Base-by-base conservation (phyloP, 805 yeast genomes). In the Kodamaea hsintzibuensis region DNA sequence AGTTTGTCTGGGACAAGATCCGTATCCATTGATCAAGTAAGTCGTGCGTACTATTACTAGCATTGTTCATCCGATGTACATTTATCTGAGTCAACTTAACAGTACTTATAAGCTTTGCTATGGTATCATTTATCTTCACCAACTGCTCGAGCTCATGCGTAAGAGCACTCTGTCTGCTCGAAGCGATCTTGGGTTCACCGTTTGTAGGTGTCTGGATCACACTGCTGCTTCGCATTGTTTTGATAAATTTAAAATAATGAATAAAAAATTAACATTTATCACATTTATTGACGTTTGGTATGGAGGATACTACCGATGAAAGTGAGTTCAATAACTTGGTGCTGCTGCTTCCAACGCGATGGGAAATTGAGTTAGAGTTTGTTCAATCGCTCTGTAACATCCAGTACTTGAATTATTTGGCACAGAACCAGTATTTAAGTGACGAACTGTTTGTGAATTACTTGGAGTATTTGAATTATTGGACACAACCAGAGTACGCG, bases 281-380 rank as follows among this genome's bases (percentile, higher is more conserved):
- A n/a, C n/a, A 17, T 42, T 30, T 30, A 30, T 22, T 22, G 35
- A 30, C 10, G 35, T 30, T 8, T 9, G 35, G 19, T 4, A 40
- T 40, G 44, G 44, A 40, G 22, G 48, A 27, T 27, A 16, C 39
- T 14, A 27, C 39, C 5, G 38, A 35, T 12, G 50, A 47, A 35
- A 35, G 40, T 18, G 43, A 47, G 19, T 47, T 47, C 50, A 47
- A 47, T 42, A 47, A 47, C 27, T 39, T 47, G 35, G 50, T 47
- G 17, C 39, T 60, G 25, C 61, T 59, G 30, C 73, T 82, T n/a
- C 91, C 93, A n/a, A 81, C 88, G 4, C 69, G 96, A 54, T 90
- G 93, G 90, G 96, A 89, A 63, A 83, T 89, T 18, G 96, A 89
- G 61, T 77, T 89, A n/a, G 98, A 89, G 82, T 93, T 93, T 71